phyloP scores from a whole-genome alignment of 345 rosid genomes.

The Conringia planisiliqua region DNA sequence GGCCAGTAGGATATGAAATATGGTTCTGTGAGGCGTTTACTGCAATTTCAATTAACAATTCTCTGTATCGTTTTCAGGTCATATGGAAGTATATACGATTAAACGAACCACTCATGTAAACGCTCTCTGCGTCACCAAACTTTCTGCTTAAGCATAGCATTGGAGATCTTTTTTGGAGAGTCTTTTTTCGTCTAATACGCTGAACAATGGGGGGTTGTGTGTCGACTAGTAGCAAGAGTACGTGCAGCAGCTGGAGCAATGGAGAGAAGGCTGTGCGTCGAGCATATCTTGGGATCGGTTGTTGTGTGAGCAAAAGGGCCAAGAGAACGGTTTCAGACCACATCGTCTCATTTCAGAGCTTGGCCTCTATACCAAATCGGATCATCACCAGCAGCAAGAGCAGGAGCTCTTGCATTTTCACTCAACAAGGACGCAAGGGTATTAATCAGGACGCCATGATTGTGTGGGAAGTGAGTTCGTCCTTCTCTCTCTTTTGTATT shows the following conservation, averaged over 20 bases:
- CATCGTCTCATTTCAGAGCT: constrained; percentile 50
- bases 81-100: constrained; percentile 24
- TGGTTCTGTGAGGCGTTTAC: constrained; percentile 7
- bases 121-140: constrained; percentile 39
- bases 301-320: constrained; percentile 43
- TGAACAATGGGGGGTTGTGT: constrained; percentile 86
- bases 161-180: constrained; percentile 41
- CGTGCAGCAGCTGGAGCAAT: constrained; percentile 78
- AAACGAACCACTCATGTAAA: not conserved
- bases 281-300: constrained; percentile 48
- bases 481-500: constrained; percentile 3
- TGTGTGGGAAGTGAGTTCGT: constrained; percentile 91
- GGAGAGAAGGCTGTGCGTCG: constrained; percentile 50
- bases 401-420: constrained; percentile 81
- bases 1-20: not conserved
- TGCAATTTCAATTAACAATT: constrained; percentile 29
- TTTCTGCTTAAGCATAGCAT: constrained; percentile 26
- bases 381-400: constrained; percentile 78
- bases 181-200: not conserved
- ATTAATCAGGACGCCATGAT: constrained; percentile 98
- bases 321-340: constrained; percentile 83
- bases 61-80: constrained; percentile 36
- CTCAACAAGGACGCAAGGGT: constrained; percentile 99
- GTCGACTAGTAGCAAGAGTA: constrained; percentile 82
- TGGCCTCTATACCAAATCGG: constrained; percentile 71